Base-by-base conservation (phyloP, 1,139 yeast species). In the Yarrowia galli region DNA sequence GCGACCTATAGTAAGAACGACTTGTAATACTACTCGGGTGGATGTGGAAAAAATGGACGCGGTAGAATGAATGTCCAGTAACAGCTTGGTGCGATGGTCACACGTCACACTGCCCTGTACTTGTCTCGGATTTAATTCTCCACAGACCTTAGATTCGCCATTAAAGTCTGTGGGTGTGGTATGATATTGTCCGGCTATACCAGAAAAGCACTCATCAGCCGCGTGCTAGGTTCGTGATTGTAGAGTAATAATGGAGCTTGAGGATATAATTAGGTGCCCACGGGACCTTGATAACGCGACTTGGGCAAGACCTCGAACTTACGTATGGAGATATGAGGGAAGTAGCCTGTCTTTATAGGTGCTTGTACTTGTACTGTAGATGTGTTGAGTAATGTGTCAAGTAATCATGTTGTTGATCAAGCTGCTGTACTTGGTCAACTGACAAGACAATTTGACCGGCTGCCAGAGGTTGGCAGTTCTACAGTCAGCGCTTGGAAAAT, bases 191-290 rank as follows among this genome's bases (percentile, higher is more conserved):
- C 23, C 28, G 58, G 28, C 42, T 20, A 8, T 53, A 20, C 15
- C 60, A 25, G 25, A 53, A 53, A 53, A 35, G 45, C 45, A 53
- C 45, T 53, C 60, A 53, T 53, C 60, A 38, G 60, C 60, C 60
- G 60, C 60, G 60, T 53, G 45, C 32, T 36, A 15, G n/a, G 35
- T 53, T 53, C 60, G 45, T 12, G 60, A 36, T 36, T 36, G 20
- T 10, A 22, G 35, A 46, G 9, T 5, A 22, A 20, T 1, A 35
- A 18, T 32, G 28, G 32, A 51, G 43, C 42, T 35, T 32, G 58
- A 18, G 43, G 22, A 23, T 53, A 53, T 53, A 53, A 22, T 53
- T 53, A 53, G 45, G 28, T 35, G 12, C 60, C 48, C 60, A 53
- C 45, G 60, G 60, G 60, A 36, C 60, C 35, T 23, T 36, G 60